Evolutionary conservation across 1,284 basidiomycete species (phyloP).

Genomic region (Apiotrichum akiyoshidainum): DNA sequence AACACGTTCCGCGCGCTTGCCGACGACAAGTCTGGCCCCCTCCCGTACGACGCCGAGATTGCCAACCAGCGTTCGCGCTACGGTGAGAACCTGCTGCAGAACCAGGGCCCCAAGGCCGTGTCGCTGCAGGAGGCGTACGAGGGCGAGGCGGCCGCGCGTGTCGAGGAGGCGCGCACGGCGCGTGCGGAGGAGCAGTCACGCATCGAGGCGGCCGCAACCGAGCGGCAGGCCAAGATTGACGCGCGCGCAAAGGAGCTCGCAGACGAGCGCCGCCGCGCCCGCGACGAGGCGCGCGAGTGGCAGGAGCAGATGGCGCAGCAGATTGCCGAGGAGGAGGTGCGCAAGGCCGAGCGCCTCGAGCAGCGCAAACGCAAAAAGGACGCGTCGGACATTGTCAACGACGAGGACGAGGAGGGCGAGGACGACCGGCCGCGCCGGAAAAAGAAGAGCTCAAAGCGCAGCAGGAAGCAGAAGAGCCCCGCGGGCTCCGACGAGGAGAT

Average conservation of each 20-base stretch:
- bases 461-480: slow-evolving; percentile 30
- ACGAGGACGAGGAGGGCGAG: slow-evolving; percentile 32
- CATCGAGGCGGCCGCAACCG: slow-evolving; percentile 44
- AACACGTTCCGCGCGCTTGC: slow-evolving; percentile 80
- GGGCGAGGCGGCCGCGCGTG: slow-evolving; percentile 64
- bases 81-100: slow-evolving; percentile 74
- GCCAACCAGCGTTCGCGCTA: slow-evolving; percentile 84
- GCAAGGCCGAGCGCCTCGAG: slow-evolving; percentile 38
- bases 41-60: slow-evolving; percentile 82
- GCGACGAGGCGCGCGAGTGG: slow-evolving; percentile 68
- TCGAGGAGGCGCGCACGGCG: slow-evolving; percentile 63
- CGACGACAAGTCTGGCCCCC: slow-evolving; percentile 62
- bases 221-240: slow-evolving; percentile 49
- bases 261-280: slow-evolving; percentile 66
- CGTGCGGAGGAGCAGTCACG: slow-evolving; percentile 49
- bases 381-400: slow-evolving; percentile 30
- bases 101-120: slow-evolving; percentile 73
- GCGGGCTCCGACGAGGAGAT: slow-evolving; percentile 29
- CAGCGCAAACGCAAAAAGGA: slow-evolving; percentile 45
- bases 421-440: slow-evolving; percentile 24
- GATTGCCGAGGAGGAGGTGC: slow-evolving; percentile 49
- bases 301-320: slow-evolving; percentile 49
- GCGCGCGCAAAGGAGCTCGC: slow-evolving; percentile 67
- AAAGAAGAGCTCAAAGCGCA: slow-evolving; percentile 12
- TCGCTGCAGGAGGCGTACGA: slow-evolving; percentile 71